Percentiles rank a stretch among this genome's conserved stretches.
phyloP scores from a whole-genome alignment of 345 rosid species.

The Populus euphratica region DNA sequence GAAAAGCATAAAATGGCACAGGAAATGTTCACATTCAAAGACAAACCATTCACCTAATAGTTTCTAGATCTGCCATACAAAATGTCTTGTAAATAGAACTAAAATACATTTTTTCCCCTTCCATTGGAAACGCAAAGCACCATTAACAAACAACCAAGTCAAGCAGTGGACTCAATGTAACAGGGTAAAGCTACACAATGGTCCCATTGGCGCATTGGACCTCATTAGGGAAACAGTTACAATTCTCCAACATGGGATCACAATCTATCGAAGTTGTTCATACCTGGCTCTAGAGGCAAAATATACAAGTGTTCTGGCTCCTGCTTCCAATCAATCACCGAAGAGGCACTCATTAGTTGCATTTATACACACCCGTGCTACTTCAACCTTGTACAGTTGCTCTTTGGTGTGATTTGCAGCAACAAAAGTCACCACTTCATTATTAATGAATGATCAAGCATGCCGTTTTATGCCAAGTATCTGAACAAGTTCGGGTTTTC shows the following conservation, averaged over 20 bases:
- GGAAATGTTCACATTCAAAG: neutral
- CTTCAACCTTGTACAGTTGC: slow-evolving; percentile 3
- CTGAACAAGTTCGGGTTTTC: slow-evolving; percentile 29
- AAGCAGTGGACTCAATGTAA: neutral
- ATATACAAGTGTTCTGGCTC: slow-evolving; percentile 32
- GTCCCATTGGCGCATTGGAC: slow-evolving; percentile 10
- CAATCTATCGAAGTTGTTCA: slow-evolving; percentile 12
- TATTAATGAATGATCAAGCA: slow-evolving; percentile 6
- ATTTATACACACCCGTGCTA: slow-evolving; percentile 17
- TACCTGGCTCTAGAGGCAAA: slow-evolving; percentile 33
- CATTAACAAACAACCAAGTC: neutral
- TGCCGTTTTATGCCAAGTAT: slow-evolving; percentile 31
- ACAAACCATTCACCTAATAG: slow-evolving; percentile 4
- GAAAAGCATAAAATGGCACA: neutral
- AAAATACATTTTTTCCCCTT: slow-evolving; percentile 5
- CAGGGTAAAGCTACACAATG: neutral
- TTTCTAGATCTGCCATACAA: slow-evolving; percentile 5
- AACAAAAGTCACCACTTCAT: slow-evolving; percentile 13
- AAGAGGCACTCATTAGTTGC: slow-evolving; percentile 13
- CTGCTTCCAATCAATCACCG: slow-evolving; percentile 20
- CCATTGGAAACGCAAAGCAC: neutral
- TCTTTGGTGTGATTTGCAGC: slow-evolving; percentile 8
- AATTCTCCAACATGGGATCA: slow-evolving; percentile 20
- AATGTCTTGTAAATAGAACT: neutral
- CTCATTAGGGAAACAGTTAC: slow-evolving; percentile 19